Percentiles rank a stretch among this genome's conserved stretches.
These are phyloP conservation scores for Nelumbo lutea DNA, from an alignment of 164 flowering plant genomes.

Conservation along the genomic window DNA sequence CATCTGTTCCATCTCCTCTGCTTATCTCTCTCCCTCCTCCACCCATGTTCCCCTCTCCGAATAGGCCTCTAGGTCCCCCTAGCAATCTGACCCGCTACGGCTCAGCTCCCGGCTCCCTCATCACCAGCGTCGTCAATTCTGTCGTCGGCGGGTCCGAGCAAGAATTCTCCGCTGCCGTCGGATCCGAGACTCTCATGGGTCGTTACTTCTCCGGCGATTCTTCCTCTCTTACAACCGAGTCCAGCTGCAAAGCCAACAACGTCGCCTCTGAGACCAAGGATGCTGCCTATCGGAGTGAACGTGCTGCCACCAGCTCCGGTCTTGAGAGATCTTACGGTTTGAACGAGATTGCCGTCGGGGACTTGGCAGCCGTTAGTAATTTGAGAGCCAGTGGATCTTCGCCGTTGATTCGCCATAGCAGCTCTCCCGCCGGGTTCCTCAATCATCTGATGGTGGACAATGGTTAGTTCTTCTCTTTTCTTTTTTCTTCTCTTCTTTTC, in stretches of 20 bases:
- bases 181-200: slow-evolving; percentile 18
- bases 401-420: slow-evolving; percentile 55
- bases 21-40: not conserved
- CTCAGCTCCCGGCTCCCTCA: slow-evolving; percentile 54
- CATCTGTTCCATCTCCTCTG: not conserved
- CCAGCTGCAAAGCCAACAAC: slow-evolving; percentile 26
- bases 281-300: not conserved
- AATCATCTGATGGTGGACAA: slow-evolving; percentile 42
- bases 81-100: slow-evolving; percentile 49
- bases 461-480: slow-evolving; percentile 23
- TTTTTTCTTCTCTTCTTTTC: not conserved
- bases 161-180: slow-evolving; percentile 16
- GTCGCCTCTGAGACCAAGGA: slow-evolving; percentile 14
- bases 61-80: slow-evolving; percentile 14
- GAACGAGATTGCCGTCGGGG: slow-evolving; percentile 22
- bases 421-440: slow-evolving; percentile 77
- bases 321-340: slow-evolving; percentile 34
- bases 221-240: slow-evolving; percentile 30
- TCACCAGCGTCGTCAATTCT: slow-evolving; percentile 45
- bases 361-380: slow-evolving; percentile 10
- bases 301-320: not conserved
- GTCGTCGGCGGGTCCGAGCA: slow-evolving; percentile 23
- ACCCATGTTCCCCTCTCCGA: slow-evolving; percentile 34
- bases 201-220: slow-evolving; percentile 35
- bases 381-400: slow-evolving; percentile 21